phyloP scores from a whole-genome alignment of 2,329 filamentous ascomycete genomes.

The Botryotinia calthae region DNA sequence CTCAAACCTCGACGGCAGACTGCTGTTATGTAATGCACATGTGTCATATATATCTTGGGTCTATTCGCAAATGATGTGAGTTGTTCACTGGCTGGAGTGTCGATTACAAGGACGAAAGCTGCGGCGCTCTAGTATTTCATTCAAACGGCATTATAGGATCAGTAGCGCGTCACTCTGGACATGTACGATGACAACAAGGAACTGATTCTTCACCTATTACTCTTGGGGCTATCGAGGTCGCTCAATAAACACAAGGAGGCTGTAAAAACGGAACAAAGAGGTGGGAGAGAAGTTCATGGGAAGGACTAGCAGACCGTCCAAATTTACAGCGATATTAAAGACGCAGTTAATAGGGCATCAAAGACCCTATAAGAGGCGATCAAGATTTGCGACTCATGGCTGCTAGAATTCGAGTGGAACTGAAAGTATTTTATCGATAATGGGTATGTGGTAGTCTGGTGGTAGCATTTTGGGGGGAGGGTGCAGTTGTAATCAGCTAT shows the following conservation, averaged over 20 bases:
- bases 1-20: background rate
- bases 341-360: background rate
- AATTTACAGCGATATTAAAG: background rate
- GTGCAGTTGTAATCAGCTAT: background rate
- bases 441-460: background rate
- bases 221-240: fast-evolving
- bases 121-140: background rate
- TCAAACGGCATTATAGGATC: background rate
- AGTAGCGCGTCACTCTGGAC: background rate
- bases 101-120: background rate
- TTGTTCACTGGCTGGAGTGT: too few relatives aligned
- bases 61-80: background rate
- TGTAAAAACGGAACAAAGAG: background rate
- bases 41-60: background rate
- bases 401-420: background rate
- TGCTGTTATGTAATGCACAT: background rate
- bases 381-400: background rate
- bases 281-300: background rate
- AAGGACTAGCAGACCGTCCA: fast-evolving
- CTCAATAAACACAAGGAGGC: background rate
- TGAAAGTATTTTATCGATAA: background rate
- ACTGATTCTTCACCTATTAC: fast-evolving
- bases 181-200: background rate
- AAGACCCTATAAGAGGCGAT: background rate
- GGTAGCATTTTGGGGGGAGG: background rate